These are phyloP conservation scores for Inonotus obliquus DNA, from an alignment of 1,284 basidiomycete species.

Conservation along the genomic window DNA sequence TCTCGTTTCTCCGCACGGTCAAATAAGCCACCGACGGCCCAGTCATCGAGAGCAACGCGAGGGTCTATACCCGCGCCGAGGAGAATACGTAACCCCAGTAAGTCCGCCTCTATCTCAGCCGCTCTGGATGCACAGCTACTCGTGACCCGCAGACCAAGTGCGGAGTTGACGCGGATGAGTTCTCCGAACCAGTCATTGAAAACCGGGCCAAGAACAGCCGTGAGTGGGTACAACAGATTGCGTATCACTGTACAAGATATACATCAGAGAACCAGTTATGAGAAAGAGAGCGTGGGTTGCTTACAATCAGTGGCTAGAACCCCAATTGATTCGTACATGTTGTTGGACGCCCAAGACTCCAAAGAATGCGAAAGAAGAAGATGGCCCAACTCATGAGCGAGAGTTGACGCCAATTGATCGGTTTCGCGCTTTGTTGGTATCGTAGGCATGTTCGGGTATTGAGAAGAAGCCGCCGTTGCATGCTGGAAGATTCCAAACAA, in stretches of 20 bases:
- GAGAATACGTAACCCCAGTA: conserved; percentile 13
- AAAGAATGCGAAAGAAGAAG: conserved; percentile 16
- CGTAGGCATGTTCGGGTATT: background rate
- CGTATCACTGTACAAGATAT: conserved; percentile 2
- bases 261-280: background rate
- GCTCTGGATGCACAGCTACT: conserved; percentile 11
- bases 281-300: background rate
- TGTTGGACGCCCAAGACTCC: conserved; percentile 5
- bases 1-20: conserved; percentile 5
- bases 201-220: conserved; percentile 8
- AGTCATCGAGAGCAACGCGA: conserved; percentile 8
- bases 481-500: conserved; percentile 11
- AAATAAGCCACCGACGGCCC: conserved; percentile 8
- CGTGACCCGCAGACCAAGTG: conserved; percentile 9
- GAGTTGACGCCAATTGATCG: conserved; percentile 10
- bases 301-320: conserved; percentile 10
- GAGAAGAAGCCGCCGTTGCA: background rate
- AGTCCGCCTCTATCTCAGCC: conserved; percentile 15
- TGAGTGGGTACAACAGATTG: conserved; percentile 10
- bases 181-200: conserved; percentile 17
- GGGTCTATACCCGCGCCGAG: conserved; percentile 15
- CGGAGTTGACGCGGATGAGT: conserved; percentile 10
- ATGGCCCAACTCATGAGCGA: conserved; percentile 16
- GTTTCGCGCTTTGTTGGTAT: conserved; percentile 7
- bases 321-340: conserved; percentile 7